phyloP scores from a whole-genome alignment of 257 asterid species.

The Plectranthus barbatus region DNA sequence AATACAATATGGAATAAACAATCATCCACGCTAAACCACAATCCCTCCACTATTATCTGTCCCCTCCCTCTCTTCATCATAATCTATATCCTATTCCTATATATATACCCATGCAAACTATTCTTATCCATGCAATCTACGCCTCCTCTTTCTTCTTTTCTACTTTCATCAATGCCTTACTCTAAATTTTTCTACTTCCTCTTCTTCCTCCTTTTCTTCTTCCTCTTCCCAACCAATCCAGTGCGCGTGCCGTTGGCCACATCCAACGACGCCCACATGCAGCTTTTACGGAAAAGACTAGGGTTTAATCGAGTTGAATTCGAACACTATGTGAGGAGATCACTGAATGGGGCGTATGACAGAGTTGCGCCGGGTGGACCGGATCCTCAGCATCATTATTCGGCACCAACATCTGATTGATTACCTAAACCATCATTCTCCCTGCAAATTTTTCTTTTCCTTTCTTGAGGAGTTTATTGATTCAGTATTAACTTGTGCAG shows the following conservation, averaged over 20 bases:
- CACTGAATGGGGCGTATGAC: constrained; percentile 3
- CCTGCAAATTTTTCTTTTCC: neutral
- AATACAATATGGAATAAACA: constrained; percentile 15
- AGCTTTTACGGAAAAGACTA: constrained; percentile 13
- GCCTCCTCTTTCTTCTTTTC: neutral
- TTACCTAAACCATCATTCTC: neutral
- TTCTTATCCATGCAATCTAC: constrained; percentile 26
- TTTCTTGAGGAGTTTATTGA: neutral
- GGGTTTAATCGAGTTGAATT: constrained; percentile 22
- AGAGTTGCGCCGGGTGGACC: constrained; percentile 38
- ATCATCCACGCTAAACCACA: constrained; percentile 38
- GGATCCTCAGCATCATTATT: constrained; percentile 37
- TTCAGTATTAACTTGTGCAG: too few relatives aligned
- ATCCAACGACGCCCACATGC: neutral
- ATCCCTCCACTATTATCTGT: constrained; percentile 43
- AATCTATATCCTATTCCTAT: constrained; percentile 13
- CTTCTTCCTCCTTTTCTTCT: constrained; percentile 7
- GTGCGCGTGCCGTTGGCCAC: constrained; percentile 15
- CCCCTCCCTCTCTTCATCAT: constrained; percentile 10
- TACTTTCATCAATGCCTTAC: constrained; percentile 25
- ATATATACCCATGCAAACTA: constrained; percentile 28
- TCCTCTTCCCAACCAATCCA: constrained; percentile 3
- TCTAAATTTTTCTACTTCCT: constrained; percentile 13
- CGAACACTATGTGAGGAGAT: constrained; percentile 10
- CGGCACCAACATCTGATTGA: constrained; percentile 17